These are phyloP conservation scores for Rhodamnia argentea DNA, from an alignment of 345 rosid genomes.

Conservation along the genomic window DNA sequence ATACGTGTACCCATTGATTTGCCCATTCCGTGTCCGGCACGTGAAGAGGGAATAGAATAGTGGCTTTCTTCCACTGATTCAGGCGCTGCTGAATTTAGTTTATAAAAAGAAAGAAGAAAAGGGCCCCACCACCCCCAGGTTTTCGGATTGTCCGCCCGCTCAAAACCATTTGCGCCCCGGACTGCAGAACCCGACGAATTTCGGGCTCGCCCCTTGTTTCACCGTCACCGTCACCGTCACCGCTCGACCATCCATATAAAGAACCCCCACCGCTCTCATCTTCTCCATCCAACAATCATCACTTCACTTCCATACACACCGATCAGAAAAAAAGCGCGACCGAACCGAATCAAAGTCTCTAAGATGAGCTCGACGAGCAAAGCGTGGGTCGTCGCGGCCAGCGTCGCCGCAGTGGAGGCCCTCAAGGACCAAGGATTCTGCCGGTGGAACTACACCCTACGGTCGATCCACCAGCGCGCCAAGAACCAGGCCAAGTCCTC, in stretches of 20 bases:
- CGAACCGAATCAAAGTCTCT: not conserved
- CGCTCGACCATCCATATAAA: not conserved
- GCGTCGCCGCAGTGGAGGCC: conserved; percentile 27
- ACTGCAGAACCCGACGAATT: not conserved
- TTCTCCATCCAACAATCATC: not conserved
- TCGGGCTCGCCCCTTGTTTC: not conserved
- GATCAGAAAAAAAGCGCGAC: too few relatives aligned
- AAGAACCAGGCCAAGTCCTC: conserved; percentile 12
- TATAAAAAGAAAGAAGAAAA: not conserved
- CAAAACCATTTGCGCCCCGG: not conserved
- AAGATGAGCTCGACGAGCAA: conserved; percentile 9
- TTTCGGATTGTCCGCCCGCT: not conserved
- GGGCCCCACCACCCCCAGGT: not conserved
- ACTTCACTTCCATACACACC: not conserved
- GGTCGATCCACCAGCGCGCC: conserved; percentile 18
- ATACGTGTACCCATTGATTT: not conserved
- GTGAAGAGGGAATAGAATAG: not conserved
- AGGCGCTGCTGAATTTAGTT: not conserved
- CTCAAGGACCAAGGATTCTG: conserved; percentile 28
- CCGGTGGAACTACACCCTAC: conserved; percentile 28
- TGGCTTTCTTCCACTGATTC: not conserved
- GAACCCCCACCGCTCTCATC: not conserved
- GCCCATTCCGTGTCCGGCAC: not conserved
- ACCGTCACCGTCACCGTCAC: not conserved
- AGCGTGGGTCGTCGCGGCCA: conserved; percentile 29